Conservation (phyloP, 2,329 filamentous ascomycete species). For the Fusarium robinianum region DNA sequence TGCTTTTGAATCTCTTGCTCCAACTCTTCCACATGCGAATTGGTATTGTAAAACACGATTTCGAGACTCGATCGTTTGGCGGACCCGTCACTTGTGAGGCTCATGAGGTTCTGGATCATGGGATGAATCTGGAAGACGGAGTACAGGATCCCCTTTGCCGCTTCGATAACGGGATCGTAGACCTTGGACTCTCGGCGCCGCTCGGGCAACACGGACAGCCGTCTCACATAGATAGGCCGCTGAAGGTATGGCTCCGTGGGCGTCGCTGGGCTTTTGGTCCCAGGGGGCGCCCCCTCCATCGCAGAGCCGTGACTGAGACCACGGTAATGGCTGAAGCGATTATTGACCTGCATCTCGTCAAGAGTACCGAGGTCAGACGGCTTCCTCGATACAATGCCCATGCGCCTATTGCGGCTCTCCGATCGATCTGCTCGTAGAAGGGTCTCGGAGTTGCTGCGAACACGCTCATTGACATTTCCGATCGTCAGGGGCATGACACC, state of each 20-base stretch:
- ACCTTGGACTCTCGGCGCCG: constrained; percentile 64
- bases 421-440: constrained; percentile 58
- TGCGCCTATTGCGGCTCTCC: constrained; percentile 62
- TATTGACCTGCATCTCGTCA: constrained; percentile 65
- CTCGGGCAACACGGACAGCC: constrained; percentile 66
- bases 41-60: constrained; percentile 70
- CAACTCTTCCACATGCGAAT: constrained; percentile 67
- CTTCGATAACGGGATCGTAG: constrained; percentile 65
- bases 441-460: constrained; percentile 68
- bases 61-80: constrained; percentile 67
- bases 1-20: constrained; percentile 68
- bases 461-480: constrained; percentile 69
- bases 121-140: constrained; percentile 71
- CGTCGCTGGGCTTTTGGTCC: constrained; percentile 59
- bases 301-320: constrained; percentile 71
- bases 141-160: constrained; percentile 68
- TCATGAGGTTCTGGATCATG: constrained; percentile 68
- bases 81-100: constrained; percentile 63
- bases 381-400: constrained; percentile 66
- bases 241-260: constrained; percentile 62
- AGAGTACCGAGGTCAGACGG: constrained; percentile 64
- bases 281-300: constrained; percentile 58
- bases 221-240: constrained; percentile 65
- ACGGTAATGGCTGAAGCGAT: constrained; percentile 69
- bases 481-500: constrained; percentile 73